Base-by-base conservation (phyloP, 345 rosid species). In the Brassica incana region DNA sequence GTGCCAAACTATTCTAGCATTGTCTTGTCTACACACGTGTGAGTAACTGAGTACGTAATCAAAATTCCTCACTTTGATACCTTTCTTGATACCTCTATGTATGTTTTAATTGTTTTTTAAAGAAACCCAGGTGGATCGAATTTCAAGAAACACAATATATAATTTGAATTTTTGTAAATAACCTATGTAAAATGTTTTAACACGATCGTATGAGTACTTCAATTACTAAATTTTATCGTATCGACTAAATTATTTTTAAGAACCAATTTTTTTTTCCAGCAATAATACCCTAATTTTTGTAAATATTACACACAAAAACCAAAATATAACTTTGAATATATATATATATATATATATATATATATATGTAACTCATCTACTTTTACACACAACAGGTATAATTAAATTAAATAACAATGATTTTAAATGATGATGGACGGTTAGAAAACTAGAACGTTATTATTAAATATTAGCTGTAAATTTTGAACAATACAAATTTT, bases 21-120 rank as follows among this genome's bases (percentile, higher is more conserved):
- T 75, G 72, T 69, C 79, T 80, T 80, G 72, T 75, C 75, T 66
- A 54, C 76, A 80, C 83, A 80, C 76, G 79, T 48, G 56, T 52
- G 58, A 52, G 58, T 29, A 29, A 29, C 32, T 29, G 4, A 4
- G 32, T 52, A 52, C 58, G 18, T 75, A 79, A 75, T 6, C 72
- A 80, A 66, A 80, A 61, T 69, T 64, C 60, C 75, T 62, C 56
- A 67, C 74, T 68, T 65, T n/a, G 59, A 15, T 52, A 52, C 14
- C 14, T 43, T 4, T 11, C n/a, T 2, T 32, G 35, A n/a, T 52
- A 52, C 14, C 14, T 43, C n/a, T 11, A 43, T 43, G 50, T 11
- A 43, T 48, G 15, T 14, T 48, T 45, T 14, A 12, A 12, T 48
- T 52, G 16, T 52, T 20, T 38, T 27, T 25, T 18, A 14, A 33